phyloP scores from a whole-genome alignment of 2,329 filamentous ascomycete species.

The Parafenestella ontariensis region DNA sequence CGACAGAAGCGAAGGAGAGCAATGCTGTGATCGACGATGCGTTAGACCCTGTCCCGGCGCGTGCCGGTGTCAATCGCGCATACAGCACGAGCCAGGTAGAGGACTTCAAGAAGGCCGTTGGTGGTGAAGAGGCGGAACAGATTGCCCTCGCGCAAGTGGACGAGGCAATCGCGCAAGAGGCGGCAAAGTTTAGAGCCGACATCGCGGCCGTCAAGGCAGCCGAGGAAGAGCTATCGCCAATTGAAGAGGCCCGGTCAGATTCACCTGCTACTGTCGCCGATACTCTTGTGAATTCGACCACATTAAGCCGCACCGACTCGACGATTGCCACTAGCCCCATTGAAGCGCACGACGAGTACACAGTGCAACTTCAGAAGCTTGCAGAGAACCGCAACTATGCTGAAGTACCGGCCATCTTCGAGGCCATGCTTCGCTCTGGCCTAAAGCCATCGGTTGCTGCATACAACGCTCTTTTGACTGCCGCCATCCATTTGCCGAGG shows the following conservation, averaged over 20 bases:
- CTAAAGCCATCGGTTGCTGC: conserved; percentile 80
- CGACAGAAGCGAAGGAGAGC: conserved; percentile 48
- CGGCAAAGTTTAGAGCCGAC: conserved; percentile 65
- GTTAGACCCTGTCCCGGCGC: conserved; percentile 35
- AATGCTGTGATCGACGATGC: conserved; percentile 40
- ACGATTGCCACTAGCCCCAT: conserved; percentile 66
- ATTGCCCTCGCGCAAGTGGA: conserved; percentile 81
- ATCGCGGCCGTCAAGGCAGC: conserved; percentile 48
- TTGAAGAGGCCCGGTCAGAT: conserved; percentile 39
- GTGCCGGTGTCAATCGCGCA: conserved; percentile 53
- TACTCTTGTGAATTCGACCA: conserved; percentile 34
- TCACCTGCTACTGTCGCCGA: conserved; percentile 43
- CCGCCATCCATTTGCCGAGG: conserved; percentile 81
- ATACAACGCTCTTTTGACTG: conserved; percentile 90
- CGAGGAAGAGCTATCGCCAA: conserved; percentile 38
- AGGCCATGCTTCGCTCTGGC: conserved; percentile 84
- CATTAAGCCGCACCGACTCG: conserved; percentile 39
- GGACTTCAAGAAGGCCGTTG: conserved; percentile 65
- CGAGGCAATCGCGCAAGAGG: conserved; percentile 81
- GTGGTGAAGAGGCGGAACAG: conserved; percentile 54
- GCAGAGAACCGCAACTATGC: conserved; percentile 75
- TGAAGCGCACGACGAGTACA: conserved; percentile 72
- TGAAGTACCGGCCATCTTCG: conserved; percentile 90
- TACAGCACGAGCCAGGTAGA: conserved; percentile 65
- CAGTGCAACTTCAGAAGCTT: conserved; percentile 78